Evolutionary conservation across 768 basidiomycete species (phyloP).

Genomic region (Calocybe gangraenosa): DNA sequence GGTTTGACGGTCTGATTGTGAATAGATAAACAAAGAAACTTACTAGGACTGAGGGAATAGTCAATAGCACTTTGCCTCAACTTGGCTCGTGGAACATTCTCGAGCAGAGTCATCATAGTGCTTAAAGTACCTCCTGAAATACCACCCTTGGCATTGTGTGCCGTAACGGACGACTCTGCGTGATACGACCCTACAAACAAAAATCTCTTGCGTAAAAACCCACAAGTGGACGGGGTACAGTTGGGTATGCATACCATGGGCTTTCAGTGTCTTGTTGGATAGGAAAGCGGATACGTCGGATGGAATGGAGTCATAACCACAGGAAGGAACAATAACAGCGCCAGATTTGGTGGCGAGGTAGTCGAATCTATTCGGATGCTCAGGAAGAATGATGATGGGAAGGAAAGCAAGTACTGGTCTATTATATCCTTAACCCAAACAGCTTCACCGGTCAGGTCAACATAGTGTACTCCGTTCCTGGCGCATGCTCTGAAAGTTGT

Average conservation of each 20-base stretch:
- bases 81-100: slow-evolving; percentile 32
- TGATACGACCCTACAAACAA: slow-evolving; percentile 20
- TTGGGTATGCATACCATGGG: slow-evolving; percentile 15
- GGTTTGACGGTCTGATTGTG: neutral
- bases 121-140: slow-evolving; percentile 64
- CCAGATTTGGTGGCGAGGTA: slow-evolving; percentile 65
- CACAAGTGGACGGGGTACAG: neutral
- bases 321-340: slow-evolving; percentile 75
- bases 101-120: slow-evolving; percentile 33
- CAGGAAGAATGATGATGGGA: neutral
- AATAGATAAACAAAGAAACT: slow-evolving; percentile 5
- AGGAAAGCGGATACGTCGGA: slow-evolving; percentile 68
- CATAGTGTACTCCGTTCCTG: slow-evolving; percentile 71
- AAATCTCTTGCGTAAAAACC: neutral
- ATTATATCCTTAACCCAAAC: slow-evolving; percentile 66
- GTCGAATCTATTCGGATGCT: slow-evolving; percentile 48
- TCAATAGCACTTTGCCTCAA: slow-evolving; percentile 25
- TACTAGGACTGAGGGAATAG: slow-evolving; percentile 42
- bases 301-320: slow-evolving; percentile 76
- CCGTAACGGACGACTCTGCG: slow-evolving; percentile 56
- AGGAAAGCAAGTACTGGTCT: slow-evolving; percentile 35
- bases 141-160: slow-evolving; percentile 42
- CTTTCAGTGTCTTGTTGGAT: slow-evolving; percentile 65
- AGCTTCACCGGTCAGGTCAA: slow-evolving; percentile 78
- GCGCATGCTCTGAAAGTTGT: slow-evolving; percentile 54